Base-by-base conservation (phyloP, 352 stramenopile genomes). In the Phytophthora syringae region DNA sequence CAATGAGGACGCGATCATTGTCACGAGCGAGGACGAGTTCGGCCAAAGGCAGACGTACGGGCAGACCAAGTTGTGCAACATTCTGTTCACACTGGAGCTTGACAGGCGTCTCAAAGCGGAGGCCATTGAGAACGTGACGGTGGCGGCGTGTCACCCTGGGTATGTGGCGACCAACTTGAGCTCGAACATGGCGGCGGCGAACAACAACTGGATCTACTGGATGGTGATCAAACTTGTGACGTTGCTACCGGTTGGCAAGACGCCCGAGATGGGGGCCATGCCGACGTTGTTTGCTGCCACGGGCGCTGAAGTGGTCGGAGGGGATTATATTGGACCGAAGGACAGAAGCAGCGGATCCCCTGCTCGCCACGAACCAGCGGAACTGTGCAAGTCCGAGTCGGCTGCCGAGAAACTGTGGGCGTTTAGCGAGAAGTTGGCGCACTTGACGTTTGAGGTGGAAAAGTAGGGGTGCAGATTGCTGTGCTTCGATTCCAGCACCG, bases 51-150 rank as follows among this genome's bases (percentile, higher is more conserved):
- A 32, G 10, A 55, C 52, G n/a, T 90, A 89, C 56, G 24, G 16
- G 5, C 70, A 76, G n/a, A 78, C 72, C 13, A 90, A 90, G 65
- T 59, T 90, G 18, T 77, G 45, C 52, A 87, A 86, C 53, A 12
- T 87, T 22, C 60, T 90, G 10, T 87, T 87, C 56, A 79, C 64
- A 37, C 42, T 62, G 0, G 77, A 88, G 49, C 68, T 90, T 6
- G n/a, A 78, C 15, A 70, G 77, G 6, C 74, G 76, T 9, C 27
- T 81, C 12, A 63, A 69, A 18, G 50, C 57, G 1, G 40, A 27
- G 1, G 64, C 40, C n/a, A 56, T 82, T 27, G 20, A 42, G 3
- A 57, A 66, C 34, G 51, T 84, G 20, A 44, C 52, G 2, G 51
- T 56, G 5, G 70, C 73, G 9, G 66, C 66, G 7, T 69, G 49